Evolutionary conservation across 306 rosid species (phyloP).

Genomic region (Canavalia gladiata): DNA sequence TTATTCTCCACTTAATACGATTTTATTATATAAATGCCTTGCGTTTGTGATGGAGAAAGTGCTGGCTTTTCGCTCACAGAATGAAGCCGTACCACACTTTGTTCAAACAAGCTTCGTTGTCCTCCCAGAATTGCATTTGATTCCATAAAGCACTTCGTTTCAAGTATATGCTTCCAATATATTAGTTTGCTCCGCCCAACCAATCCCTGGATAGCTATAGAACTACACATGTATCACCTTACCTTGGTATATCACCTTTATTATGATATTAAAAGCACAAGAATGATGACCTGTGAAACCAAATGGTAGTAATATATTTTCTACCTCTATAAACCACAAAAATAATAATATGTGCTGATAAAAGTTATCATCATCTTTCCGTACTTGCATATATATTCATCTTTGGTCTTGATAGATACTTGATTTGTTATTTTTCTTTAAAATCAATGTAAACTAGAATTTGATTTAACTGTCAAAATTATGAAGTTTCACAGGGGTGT

Average conservation of each 20-base stretch:
- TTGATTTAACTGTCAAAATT: too few species aligned
- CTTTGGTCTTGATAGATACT: too few species aligned
- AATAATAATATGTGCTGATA: not conserved
- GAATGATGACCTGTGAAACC: not conserved
- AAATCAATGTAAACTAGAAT: too few species aligned
- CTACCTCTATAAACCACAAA: not conserved
- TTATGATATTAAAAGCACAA: not conserved
- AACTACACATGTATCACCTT: not conserved
- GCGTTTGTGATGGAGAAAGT: constrained; percentile 39
- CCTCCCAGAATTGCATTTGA: constrained; percentile 50
- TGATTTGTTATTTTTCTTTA: too few species aligned
- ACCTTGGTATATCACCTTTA: not conserved
- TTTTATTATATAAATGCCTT: constrained; percentile 4
- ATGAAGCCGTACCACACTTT: constrained; percentile 45
- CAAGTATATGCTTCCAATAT: constrained; percentile 52
- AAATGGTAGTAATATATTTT: not conserved
- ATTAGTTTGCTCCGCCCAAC: constrained; percentile 28
- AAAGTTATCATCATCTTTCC: not conserved
- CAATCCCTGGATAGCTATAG: not conserved
- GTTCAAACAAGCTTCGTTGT: constrained; percentile 45
- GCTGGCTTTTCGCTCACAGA: constrained; percentile 33
- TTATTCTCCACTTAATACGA: constrained; percentile 51
- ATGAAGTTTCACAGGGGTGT: too few species aligned
- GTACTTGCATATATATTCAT: not conserved
- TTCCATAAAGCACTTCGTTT: constrained; percentile 54